These are phyloP conservation scores for Stylosanthes scabra DNA, from an alignment of 331 rosid genomes.

Conservation along the genomic window DNA sequence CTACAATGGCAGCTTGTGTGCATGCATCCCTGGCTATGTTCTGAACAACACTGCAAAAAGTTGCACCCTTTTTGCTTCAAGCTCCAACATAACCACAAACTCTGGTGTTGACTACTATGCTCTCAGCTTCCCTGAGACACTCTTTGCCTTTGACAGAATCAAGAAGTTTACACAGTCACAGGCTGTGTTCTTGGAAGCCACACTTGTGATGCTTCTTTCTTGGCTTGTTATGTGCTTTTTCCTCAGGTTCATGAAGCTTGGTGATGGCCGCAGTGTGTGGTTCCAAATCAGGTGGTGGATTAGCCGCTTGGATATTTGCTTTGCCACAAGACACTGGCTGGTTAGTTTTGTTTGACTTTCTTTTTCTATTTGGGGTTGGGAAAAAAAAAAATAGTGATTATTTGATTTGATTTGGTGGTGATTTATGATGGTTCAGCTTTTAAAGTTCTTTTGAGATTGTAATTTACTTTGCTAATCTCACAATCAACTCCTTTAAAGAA, in stretches of 20 bases:
- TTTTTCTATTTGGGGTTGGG: too few relatives aligned
- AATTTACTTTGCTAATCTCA: background rate
- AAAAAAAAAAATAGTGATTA: too few relatives aligned
- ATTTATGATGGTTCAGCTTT: slow-evolving; percentile 21
- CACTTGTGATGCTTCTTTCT: slow-evolving; percentile 70
- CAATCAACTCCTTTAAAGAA: too few relatives aligned
- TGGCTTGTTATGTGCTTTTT: slow-evolving; percentile 75
- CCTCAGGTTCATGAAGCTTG: slow-evolving; percentile 67
- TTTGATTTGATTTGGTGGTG: background rate
- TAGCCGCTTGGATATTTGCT: slow-evolving; percentile 87
- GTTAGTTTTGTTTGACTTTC: too few relatives aligned
- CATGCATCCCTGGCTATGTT: slow-evolving; percentile 77
- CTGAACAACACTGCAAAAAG: slow-evolving; percentile 39
- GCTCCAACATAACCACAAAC: slow-evolving; percentile 54
- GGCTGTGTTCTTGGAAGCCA: slow-evolving; percentile 94
- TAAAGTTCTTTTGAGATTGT: background rate
- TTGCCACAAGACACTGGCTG: slow-evolving; percentile 96
- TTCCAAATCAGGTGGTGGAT: slow-evolving; percentile 87
- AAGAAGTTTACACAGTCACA: slow-evolving; percentile 95
- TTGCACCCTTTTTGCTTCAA: slow-evolving; percentile 58
- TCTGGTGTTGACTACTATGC: slow-evolving; percentile 60
- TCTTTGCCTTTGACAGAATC: slow-evolving; percentile 73
- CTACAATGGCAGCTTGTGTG: slow-evolving; percentile 74
- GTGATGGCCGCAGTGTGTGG: slow-evolving; percentile 79
- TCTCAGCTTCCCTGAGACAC: slow-evolving; percentile 58